phyloP scores from a whole-genome alignment of 208 protist genomes.

The Giardia duodenalis region DNA sequence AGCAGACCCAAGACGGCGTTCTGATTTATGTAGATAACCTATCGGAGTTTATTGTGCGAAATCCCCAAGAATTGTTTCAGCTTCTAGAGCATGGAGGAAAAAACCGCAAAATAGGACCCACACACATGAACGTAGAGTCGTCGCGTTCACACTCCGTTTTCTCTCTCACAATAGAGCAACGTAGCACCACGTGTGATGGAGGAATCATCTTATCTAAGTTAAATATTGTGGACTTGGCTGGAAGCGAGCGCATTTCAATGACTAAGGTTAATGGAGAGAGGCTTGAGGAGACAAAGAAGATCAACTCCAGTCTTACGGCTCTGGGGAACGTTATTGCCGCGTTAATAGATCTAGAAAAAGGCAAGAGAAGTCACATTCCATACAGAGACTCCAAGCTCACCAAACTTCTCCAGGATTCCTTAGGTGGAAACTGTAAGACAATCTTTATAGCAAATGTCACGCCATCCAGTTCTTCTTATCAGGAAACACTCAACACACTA shows the following conservation, averaged over 20 bases:
- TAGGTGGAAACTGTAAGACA: slow-evolving; percentile 50
- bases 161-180: not conserved
- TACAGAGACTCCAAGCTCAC: slow-evolving; percentile 49
- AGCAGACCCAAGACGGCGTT: slow-evolving; percentile 31
- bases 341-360: slow-evolving; percentile 17
- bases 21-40: slow-evolving; percentile 7
- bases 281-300: slow-evolving; percentile 45
- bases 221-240: slow-evolving; percentile 47
- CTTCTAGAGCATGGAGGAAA: not conserved
- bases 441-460: slow-evolving; percentile 48
- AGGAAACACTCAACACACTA: slow-evolving; percentile 44
- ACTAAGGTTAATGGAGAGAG: slow-evolving; percentile 40
- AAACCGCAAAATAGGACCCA: not conserved
- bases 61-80: not conserved
- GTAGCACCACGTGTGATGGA: not conserved
- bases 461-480: slow-evolving; percentile 45
- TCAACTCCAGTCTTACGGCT: slow-evolving; percentile 46
- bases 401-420: slow-evolving; percentile 43
- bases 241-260: slow-evolving; percentile 45
- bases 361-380: slow-evolving; percentile 28
- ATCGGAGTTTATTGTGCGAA: not conserved
- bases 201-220: not conserved
- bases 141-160: slow-evolving; percentile 32
- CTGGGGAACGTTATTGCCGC: slow-evolving; percentile 44
- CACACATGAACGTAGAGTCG: slow-evolving; percentile 36